Evolutionary conservation across 2,329 filamentous ascomycete genomes (phyloP).

Genomic region (Trichoderma breve): DNA sequence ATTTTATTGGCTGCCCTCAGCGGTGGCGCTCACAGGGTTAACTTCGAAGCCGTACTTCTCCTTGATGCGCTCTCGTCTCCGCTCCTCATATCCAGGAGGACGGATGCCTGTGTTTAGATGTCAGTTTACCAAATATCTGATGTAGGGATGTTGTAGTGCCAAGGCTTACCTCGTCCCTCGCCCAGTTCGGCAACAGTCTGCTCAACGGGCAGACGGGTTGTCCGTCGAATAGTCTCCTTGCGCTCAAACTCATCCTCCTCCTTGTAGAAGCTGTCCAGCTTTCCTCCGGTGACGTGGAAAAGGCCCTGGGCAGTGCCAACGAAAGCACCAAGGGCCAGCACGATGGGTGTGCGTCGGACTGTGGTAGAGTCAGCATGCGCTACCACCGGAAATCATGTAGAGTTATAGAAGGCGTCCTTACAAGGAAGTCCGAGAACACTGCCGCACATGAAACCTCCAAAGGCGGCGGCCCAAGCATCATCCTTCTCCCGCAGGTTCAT

Average conservation of each 20-base stretch:
- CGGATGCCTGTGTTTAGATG: slow-evolving; percentile 62
- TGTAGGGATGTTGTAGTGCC: neutral
- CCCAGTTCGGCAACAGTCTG: slow-evolving; percentile 80
- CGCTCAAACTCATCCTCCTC: slow-evolving; percentile 70
- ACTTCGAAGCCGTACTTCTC: slow-evolving; percentile 87
- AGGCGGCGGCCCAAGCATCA: slow-evolving; percentile 70
- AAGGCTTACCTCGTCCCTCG: slow-evolving; percentile 74
- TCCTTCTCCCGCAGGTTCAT: slow-evolving; percentile 86
- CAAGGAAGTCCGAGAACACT: slow-evolving; percentile 69
- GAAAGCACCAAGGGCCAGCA: slow-evolving; percentile 63
- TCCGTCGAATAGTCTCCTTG: slow-evolving; percentile 71
- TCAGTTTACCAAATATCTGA: neutral
- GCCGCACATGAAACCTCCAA: slow-evolving; percentile 76
- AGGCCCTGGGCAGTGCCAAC: slow-evolving; percentile 58
- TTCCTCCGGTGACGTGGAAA: slow-evolving; percentile 67
- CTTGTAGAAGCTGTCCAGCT: slow-evolving; percentile 51
- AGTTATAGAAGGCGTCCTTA: slow-evolving; percentile 42
- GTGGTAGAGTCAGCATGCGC: neutral
- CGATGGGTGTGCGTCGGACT: slow-evolving; percentile 60
- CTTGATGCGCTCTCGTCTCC: slow-evolving; percentile 76
- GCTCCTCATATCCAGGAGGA: slow-evolving; percentile 78
- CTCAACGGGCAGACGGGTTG: slow-evolving; percentile 69
- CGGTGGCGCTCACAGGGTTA: slow-evolving; percentile 57
- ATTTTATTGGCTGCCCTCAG: slow-evolving; percentile 43
- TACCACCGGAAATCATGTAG: neutral